Evolutionary conservation across 192 early-diverging fungal genomes (phyloP).

Genomic region (Rhizoclosmatium sp.): DNA sequence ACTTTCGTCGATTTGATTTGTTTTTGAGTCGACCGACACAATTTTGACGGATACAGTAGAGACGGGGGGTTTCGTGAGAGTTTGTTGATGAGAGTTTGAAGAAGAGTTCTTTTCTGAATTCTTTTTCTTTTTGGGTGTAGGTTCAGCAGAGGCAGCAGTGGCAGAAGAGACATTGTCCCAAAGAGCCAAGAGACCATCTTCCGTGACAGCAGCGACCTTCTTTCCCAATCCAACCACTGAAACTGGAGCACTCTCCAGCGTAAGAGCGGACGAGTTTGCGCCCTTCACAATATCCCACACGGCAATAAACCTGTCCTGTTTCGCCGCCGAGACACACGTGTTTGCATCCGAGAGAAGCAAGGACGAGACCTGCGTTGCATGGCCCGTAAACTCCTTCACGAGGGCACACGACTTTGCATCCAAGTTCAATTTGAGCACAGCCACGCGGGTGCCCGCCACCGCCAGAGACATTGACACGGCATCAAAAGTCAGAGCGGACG

Average conservation of each 20-base stretch:
- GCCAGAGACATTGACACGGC: not conserved
- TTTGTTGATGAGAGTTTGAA: not conserved
- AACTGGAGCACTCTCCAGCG: constrained; percentile 33
- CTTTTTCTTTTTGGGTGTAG: constrained; percentile 26
- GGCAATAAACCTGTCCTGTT: constrained; percentile 49
- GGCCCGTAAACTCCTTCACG: constrained; percentile 46
- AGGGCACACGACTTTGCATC: not conserved
- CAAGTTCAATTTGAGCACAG: not conserved
- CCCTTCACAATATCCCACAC: constrained; percentile 45
- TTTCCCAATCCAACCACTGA: constrained; percentile 1
- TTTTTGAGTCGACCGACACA: constrained; percentile 22
- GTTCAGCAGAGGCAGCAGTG: not conserved
- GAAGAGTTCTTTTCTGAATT: constrained; percentile 2
- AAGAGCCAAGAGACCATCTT: constrained; percentile 44
- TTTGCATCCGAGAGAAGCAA: constrained; percentile 19
- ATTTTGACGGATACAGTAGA: constrained; percentile 8
- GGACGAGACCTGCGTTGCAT: constrained; percentile 44
- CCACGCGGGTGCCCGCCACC: not conserved
- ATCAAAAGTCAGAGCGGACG: not conserved
- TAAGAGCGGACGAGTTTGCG: constrained; percentile 32
- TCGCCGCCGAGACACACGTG: constrained; percentile 43
- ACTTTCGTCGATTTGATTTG: not conserved
- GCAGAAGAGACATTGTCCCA: constrained; percentile 30
- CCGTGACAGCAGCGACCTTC: constrained; percentile 47
- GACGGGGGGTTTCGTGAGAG: not conserved